These are phyloP conservation scores for Chlorella sp. DNA, from an alignment of 139 green algal species.

Conservation along the genomic window DNA sequence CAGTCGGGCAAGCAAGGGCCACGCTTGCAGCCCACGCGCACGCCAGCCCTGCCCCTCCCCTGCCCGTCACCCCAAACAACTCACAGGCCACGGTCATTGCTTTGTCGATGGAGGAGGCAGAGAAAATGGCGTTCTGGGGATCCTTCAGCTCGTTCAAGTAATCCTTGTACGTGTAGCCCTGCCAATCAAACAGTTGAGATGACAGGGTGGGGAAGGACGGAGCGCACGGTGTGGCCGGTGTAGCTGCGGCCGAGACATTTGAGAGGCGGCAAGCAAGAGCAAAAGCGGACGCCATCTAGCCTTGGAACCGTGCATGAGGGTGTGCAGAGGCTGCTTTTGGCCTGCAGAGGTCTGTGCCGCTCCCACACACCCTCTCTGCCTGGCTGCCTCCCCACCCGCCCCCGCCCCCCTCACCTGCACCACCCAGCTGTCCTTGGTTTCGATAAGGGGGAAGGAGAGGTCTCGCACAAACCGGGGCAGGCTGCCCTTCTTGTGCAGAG, in stretches of 20 bases:
- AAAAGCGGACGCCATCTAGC: too few species aligned
- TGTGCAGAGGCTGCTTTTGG: not conserved
- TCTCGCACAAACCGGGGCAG: conserved; percentile 46
- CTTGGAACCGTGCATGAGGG: not conserved
- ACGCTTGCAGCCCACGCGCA: not conserved
- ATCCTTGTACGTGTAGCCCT: conserved; percentile 72
- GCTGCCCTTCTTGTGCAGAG: conserved; percentile 63
- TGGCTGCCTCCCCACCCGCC: not conserved
- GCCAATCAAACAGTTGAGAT: not conserved
- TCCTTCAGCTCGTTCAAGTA: conserved; percentile 64
- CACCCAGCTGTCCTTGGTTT: conserved; percentile 64
- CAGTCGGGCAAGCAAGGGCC: not conserved
- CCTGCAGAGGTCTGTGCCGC: not conserved
- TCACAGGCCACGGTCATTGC: conserved; percentile 60
- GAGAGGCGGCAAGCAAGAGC: too few species aligned
- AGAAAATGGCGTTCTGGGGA: conserved; percentile 32
- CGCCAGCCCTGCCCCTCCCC: too few species aligned
- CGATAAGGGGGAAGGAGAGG: conserved; percentile 66
- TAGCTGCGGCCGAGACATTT: too few species aligned
- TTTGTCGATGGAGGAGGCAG: conserved; percentile 47
- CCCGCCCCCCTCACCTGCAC: conserved; percentile 32
- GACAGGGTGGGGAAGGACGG: not conserved
- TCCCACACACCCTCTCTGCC: not conserved
- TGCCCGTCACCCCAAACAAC: not conserved
- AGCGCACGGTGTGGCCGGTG: not conserved